These are phyloP conservation scores for Zygnema circumcarinatum DNA, from an alignment of 139 green algal species.

Conservation along the genomic window DNA sequence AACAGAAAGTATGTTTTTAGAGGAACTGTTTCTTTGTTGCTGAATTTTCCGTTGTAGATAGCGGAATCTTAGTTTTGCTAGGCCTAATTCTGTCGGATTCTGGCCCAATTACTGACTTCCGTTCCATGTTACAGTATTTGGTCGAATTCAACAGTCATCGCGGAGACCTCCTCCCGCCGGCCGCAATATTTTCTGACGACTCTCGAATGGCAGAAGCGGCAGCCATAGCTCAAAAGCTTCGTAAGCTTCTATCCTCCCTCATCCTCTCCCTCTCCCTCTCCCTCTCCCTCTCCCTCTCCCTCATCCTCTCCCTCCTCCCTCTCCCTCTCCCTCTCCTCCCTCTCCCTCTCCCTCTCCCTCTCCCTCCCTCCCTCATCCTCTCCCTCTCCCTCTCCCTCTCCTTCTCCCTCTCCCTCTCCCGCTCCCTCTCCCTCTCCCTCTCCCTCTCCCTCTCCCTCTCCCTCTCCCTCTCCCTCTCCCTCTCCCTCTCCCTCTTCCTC, in stretches of 20 bases:
- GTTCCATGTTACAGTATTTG: conserved; percentile 47
- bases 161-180: conserved; percentile 9
- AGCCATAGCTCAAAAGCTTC: conserved; percentile 44
- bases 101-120: no score
- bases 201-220: conserved; percentile 35
- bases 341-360: no score
- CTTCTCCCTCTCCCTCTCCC: no score
- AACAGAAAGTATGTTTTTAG: neutral
- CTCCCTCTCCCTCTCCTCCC: neutral
- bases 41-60: no score
- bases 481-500: neutral
- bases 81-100: no score
- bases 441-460: neutral
- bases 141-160: conserved; percentile 48
- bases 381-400: no score
- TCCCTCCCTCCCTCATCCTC: no score
- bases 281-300: neutral
- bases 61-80: no score
- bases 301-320: neutral
- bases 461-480: neutral
- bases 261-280: neutral
- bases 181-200: conserved; percentile 45
- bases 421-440: no score
- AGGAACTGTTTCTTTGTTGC: no score
- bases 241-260: neutral